These are phyloP conservation scores for Schizosaccharomyces osmophilus DNA, from an alignment of 805 yeast genomes.

Conservation along the genomic window DNA sequence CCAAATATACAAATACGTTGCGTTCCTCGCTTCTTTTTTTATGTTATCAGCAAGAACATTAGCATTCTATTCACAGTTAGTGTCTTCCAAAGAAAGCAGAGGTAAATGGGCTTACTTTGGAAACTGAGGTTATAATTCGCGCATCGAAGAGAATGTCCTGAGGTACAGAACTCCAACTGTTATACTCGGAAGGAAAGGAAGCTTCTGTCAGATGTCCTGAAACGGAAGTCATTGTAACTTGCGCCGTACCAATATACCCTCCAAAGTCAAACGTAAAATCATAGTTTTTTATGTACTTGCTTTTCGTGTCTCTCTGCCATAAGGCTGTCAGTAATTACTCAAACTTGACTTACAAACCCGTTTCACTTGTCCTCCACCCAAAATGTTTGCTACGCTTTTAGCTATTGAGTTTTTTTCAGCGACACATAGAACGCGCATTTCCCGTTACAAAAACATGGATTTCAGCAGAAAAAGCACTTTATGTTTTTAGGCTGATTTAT, in stretches of 20 bases:
- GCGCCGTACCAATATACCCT: constrained; percentile 29
- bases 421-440: constrained; percentile 42
- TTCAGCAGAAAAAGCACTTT: not conserved
- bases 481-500: too few relatives aligned
- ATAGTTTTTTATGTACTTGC: constrained; percentile 52
- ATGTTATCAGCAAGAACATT: constrained; percentile 40
- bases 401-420: constrained; percentile 96
- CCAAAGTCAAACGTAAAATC: constrained; percentile 43
- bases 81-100: not conserved
- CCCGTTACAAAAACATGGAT: not conserved
- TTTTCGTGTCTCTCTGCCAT: constrained; percentile 20
- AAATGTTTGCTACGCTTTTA: constrained; percentile 46
- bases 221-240: constrained; percentile 78
- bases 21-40: constrained; percentile 30
- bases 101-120: not conserved
- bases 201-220: constrained; percentile 55
- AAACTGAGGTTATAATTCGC: constrained; percentile 11
- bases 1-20: constrained; percentile 67
- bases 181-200: constrained; percentile 37
- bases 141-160: constrained; percentile 25
- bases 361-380: constrained; percentile 45
- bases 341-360: constrained; percentile 8
- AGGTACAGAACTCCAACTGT: constrained; percentile 30
- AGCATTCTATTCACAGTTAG: constrained; percentile 14
- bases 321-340: not conserved